Conservation (phyloP, 352 stramenopile genomes). For the Globisporangium lucens region DNA sequence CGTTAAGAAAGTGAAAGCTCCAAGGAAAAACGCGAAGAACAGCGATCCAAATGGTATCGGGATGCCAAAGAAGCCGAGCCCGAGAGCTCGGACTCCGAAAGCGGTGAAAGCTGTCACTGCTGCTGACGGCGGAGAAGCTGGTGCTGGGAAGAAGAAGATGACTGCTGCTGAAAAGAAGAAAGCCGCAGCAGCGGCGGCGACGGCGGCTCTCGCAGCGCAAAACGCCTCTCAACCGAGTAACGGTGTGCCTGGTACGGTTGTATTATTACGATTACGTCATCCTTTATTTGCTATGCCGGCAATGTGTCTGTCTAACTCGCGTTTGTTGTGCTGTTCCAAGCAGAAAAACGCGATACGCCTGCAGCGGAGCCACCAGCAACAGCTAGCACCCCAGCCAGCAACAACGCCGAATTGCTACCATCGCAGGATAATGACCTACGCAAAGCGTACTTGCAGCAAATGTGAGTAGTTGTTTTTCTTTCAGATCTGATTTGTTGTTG, state of each 20-base stretch:
- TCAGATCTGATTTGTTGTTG: not conserved
- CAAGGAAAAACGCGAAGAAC: conserved; percentile 27
- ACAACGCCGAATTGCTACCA: conserved; percentile 20
- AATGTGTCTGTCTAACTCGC: not conserved
- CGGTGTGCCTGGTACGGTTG: not conserved
- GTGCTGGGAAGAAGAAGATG: conserved; percentile 17
- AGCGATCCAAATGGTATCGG: conserved; percentile 3
- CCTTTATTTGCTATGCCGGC: not conserved
- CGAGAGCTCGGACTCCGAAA: conserved; percentile 25
- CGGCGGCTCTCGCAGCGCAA: not conserved
- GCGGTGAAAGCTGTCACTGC: conserved; percentile 16
- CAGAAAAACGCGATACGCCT: not conserved
- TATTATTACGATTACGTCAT: not conserved
- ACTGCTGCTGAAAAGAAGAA: conserved; percentile 20
- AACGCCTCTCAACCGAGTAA: not conserved
- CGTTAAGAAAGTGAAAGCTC: conserved; percentile 1
- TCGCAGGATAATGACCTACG: conserved; percentile 36
- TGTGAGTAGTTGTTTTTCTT: conserved; percentile 25
- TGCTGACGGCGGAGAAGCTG: conserved; percentile 23
- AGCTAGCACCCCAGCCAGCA: not conserved
- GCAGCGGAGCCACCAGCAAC: not conserved
- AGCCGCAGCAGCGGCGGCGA: not conserved
- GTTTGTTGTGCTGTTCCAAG: not conserved
- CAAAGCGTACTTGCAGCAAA: conserved; percentile 40
- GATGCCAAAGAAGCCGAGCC: conserved; percentile 30